A percentile compares a stretch with the other conserved stretches of the same genome.
Conservation (phyloP, 306 rosid species). For the Leucaena leucocephala region DNA sequence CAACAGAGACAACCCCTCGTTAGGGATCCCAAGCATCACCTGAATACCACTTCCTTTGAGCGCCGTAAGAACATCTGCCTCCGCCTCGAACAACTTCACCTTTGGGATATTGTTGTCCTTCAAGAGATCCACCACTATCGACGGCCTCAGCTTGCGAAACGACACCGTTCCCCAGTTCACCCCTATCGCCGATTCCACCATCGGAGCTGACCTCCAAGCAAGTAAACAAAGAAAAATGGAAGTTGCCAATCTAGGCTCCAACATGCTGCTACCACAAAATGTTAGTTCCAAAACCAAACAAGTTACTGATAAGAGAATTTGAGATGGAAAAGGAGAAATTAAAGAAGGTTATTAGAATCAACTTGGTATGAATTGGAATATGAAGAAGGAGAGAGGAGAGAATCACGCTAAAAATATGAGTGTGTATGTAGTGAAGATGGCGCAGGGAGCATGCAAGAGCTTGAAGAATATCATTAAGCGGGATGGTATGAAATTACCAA, state of each 20-base stretch:
- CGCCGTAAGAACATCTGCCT: slow-evolving; percentile 55
- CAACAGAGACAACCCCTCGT: slow-evolving; percentile 68
- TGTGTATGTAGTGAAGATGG: not conserved
- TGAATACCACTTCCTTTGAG: slow-evolving; percentile 78
- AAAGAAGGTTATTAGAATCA: not conserved
- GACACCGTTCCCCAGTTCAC: slow-evolving; percentile 94
- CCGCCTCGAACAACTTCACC: slow-evolving; percentile 92
- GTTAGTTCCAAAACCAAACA: not conserved
- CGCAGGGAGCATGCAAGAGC: not conserved
- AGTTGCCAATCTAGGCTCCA: slow-evolving; percentile 40
- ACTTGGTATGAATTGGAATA: no score
- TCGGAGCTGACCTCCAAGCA: slow-evolving; percentile 41
- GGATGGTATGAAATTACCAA: not conserved
- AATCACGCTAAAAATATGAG: not conserved
- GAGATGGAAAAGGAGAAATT: not conserved
- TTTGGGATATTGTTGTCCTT: slow-evolving; percentile 63
- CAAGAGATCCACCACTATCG: slow-evolving; percentile 79
- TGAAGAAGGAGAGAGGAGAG: not conserved
- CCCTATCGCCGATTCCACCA: slow-evolving; percentile 70
- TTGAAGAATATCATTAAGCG: not conserved
- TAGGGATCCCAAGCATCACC: slow-evolving; percentile 89
- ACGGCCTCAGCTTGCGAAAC: slow-evolving; percentile 67
- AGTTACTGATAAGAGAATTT: not conserved
- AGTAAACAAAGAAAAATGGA: slow-evolving; percentile 31
- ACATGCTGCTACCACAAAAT: slow-evolving; percentile 43